Base-by-base conservation (phyloP, 1,284 basidiomycete species). In the Tausonia pullulans region DNA sequence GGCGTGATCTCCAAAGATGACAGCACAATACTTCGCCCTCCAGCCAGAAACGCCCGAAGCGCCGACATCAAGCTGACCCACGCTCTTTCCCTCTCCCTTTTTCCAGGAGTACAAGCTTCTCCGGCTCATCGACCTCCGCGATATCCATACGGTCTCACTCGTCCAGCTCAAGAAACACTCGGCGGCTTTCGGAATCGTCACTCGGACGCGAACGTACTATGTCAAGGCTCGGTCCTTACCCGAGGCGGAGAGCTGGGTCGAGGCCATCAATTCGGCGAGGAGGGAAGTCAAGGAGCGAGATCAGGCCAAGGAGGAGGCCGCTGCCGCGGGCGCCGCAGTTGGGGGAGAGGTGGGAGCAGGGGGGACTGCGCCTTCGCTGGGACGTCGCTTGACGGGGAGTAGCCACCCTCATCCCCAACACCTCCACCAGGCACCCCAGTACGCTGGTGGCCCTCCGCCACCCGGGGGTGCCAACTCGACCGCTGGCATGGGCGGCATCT, bases 181-280 rank as follows among this genome's bases (percentile, higher is more conserved):
- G 39, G 84, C 94, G 77, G 85, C 89, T 0, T 94, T 98, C 70
- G 93, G 92, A 13, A 86, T 99, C 66, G 91, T 98, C 63, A 94
- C 91, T 0, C 85, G 90, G 10, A 82, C 84, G 16, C 83, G 95
- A 40, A 98, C 94, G n/a, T 97, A 88, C 75, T 96, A 98, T 75
- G 83, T 95, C 48, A 87, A 90, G 71, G 91, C 93, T 0, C 82
- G 84, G 46, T 82, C 83, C 4, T 77, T 81, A 5, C 76, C 78
- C 39, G 91, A 95, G 63, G 86, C 90, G 59, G 82, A 87, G 56
- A 83, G 81, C 64, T 98, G 96, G 96, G 87, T 96, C 51, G 77
- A 79, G 16, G 86, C 85, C 3, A 85, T 98, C 73, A 90, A 90
- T 72, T 83, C 84, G 4, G 85, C 88, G 13, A 82, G 87, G 66